Base-by-base conservation (phyloP, 768 basidiomycete genomes). In the Leccinum boreale region DNA sequence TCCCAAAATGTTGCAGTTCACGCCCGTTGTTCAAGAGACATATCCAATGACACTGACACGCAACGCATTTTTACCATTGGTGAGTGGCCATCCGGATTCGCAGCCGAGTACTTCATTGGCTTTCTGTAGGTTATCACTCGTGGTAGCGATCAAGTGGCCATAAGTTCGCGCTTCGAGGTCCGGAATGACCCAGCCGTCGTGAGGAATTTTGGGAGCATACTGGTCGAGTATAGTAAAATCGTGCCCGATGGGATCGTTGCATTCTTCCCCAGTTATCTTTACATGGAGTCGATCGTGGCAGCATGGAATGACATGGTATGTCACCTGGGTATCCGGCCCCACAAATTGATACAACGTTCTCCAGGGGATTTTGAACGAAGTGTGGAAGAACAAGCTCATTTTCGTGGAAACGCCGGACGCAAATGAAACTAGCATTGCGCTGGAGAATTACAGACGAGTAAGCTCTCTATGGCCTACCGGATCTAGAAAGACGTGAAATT, bases 271-370 rank as follows among this genome's bases (percentile, higher is more conserved):
- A 94, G 92, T 74, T 99, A 99, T 76, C 85, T 99, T 14, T 99
- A 99, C 73, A 99, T 99, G 97, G 97, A 99, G 74, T 94, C 92
- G 23, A 99, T 99, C 58, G 97, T 98, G 11, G 94, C 94, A 2
- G 97, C 97, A n/a, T 99, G 97, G 97, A 98, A 98, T 69, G 97
- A 99, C 73, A 99, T 99, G 97, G 97, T 95, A 70, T 53, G 88
- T 75, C 48, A 28, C 47, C 14, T 50, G 29, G 36, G 28, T 35
- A 21, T 36, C 1, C 23, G 19, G 3, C 9, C 8, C 3, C 5
- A 26, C 7, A 53, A 53, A 5, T 45, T 54, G 58, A 60, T 47
- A 52, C 17, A 15, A 58, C 11, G 39, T 39, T 53, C 28, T 58
- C 28, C 67, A 99, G 97, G 96, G 96, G 42, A 98, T 99, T 63